Base-by-base conservation (phyloP, 441 rosid genomes). In the Biscutella laevigata region DNA sequence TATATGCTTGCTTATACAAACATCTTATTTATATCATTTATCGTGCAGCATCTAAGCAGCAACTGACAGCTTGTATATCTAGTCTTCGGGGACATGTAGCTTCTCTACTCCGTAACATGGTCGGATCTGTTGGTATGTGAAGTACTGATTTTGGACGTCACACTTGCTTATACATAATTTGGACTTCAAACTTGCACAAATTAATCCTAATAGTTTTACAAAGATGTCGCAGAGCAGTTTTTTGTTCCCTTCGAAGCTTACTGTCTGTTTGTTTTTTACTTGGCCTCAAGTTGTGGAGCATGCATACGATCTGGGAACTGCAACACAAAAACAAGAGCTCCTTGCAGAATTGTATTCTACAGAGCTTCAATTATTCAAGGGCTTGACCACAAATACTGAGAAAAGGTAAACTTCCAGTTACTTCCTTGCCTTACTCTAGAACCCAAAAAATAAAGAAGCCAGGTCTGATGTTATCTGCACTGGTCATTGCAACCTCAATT, bases 321-420 rank as follows among this genome's bases (percentile, higher is more conserved):
- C 84, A 20, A 57, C 78, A 65, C 94, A 88, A 57, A 92, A 84
- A 45, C 97, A 88, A 77, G 95, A 84, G 64, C 95, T 92, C 62
- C 68, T 88, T 62, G 66, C 72, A 61, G 99, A 86, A 68, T 66
- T 94, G 51, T 94, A 84, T 67, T 94, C 99, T 52, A 71, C 84
- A 0, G 96, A 94, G 74, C 84, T 94, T 63, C 90, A 81, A 60
- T 71, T 94, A 69, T 94, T 94, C 64, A 88, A 81, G 72, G 81
- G 79, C 67, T 78, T 88, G 50, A 50, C 74, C 4, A 52, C 80
- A 33, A 55, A 69, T 56, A 78, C 81, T 53, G 94, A 82, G 40
- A 86, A 71, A 82, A 84, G 78, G 99, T 84, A 74, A 75, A 59
- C 4, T 40, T 49, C 27, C 7, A 7, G 8, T 38, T 40, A 37